A percentile compares a stretch with the other conserved stretches of the same genome.
phyloP scores from a whole-genome alignment of 805 yeast genomes.

The Ogataea trehalophila region DNA sequence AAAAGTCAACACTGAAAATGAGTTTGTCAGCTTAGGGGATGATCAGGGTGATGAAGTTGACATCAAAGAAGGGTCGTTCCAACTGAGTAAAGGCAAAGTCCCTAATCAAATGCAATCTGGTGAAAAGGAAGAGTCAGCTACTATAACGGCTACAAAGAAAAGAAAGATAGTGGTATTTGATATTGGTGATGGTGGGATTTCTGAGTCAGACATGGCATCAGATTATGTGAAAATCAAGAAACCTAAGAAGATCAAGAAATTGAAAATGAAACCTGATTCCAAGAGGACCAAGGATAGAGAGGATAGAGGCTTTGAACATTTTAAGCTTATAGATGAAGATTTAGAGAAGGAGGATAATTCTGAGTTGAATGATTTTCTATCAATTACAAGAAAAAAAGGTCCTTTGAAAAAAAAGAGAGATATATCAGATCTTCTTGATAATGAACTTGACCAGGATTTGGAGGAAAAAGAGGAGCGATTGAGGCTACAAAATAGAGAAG shows the following conservation, averaged over 20 bases:
- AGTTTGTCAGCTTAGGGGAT: conserved; percentile 1
- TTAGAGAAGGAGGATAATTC: conserved; percentile 20
- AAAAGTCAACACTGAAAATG: conserved; percentile 30
- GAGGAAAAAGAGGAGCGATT: background rate
- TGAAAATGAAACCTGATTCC: conserved; percentile 8
- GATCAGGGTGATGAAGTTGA: conserved; percentile 22
- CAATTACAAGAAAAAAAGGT: conserved; percentile 23
- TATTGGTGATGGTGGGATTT: conserved; percentile 13
- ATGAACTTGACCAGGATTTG: background rate
- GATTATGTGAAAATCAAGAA: conserved; percentile 13
- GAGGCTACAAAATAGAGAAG: background rate
- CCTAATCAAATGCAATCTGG: background rate
- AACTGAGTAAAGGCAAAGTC: conserved; percentile 19
- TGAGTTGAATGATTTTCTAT: conserved; percentile 25
- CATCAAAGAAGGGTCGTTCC: conserved; percentile 18
- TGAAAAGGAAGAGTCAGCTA: background rate
- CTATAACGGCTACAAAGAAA: background rate
- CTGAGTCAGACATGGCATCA: conserved; percentile 3
- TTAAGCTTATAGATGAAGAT: conserved; percentile 27
- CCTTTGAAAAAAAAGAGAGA: conserved; percentile 20
- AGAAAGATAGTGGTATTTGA: conserved; percentile 14
- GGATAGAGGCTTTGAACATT: conserved; percentile 19
- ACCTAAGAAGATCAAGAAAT: conserved; percentile 19
- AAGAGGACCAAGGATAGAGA: conserved; percentile 17
- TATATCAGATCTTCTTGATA: background rate